These are phyloP conservation scores for Stachybotrys chartarum DNA, from an alignment of 2,329 filamentous ascomycete species.

Conservation along the genomic window DNA sequence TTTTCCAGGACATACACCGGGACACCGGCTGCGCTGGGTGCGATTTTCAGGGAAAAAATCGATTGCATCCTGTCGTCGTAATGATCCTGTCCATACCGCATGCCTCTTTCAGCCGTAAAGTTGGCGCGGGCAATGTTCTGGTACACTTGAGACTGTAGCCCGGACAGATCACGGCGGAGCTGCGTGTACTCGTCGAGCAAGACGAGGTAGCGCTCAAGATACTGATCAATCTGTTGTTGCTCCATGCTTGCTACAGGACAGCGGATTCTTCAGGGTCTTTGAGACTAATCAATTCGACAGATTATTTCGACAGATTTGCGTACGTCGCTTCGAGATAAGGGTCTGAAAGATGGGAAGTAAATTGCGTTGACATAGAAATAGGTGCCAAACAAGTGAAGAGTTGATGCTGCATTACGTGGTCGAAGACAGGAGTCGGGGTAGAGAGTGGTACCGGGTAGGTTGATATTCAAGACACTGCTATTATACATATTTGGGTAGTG, in stretches of 20 bases:
- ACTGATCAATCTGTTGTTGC: constrained; percentile 44
- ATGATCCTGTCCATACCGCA: constrained; percentile 60
- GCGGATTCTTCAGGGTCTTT: neutral
- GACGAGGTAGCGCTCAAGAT: constrained; percentile 58
- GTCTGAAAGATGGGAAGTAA: neutral
- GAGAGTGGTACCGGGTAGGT: no score
- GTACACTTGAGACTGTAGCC: constrained; percentile 48
- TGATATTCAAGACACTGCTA: no score
- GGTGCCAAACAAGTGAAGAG: no score
- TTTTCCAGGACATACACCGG: constrained; percentile 11
- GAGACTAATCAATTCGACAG: no score
- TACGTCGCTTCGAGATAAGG: neutral
- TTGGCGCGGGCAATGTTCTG: constrained; percentile 66
- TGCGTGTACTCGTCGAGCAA: constrained; percentile 61
- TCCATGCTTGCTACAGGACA: neutral
- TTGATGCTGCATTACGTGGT: no score
- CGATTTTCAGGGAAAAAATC: constrained; percentile 30
- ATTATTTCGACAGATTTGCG: no score
- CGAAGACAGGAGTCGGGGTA: no score
- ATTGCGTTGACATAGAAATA: no score
- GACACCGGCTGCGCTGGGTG: constrained; percentile 6
- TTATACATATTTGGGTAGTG: no score
- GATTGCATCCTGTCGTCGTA: constrained; percentile 72
- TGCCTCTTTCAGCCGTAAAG: constrained; percentile 56
- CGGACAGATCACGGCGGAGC: constrained; percentile 46